Evolutionary conservation across 306 rosid genomes (phyloP).

Genomic region (Ormosia emarginata): DNA sequence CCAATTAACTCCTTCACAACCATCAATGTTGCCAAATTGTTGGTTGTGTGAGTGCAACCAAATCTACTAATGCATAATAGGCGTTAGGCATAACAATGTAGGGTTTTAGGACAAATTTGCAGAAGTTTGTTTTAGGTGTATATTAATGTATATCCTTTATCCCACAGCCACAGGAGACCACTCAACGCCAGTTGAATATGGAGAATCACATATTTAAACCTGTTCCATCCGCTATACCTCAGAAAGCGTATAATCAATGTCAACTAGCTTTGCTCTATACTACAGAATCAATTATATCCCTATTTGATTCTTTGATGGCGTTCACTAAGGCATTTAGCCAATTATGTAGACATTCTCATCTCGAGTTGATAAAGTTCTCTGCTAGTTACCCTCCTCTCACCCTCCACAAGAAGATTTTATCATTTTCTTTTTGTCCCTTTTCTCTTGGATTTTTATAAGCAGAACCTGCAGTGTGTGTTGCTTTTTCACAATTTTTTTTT

Average conservation of each 20-base stretch:
- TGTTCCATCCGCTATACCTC: no score
- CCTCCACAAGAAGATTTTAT: conserved; percentile 36
- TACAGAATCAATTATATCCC: conserved; percentile 17
- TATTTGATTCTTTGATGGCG: conserved; percentile 17
- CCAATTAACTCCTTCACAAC: no score
- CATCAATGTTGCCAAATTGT: no score
- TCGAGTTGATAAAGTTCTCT: conserved; percentile 39
- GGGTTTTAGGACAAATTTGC: no score
- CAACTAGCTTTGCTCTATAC: conserved; percentile 23
- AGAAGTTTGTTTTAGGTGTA: no score
- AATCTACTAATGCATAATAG: no score
- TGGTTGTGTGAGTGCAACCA: no score
- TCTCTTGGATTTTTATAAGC: conserved; percentile 48
- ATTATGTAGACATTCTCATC: conserved; percentile 25
- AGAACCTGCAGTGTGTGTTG: conserved; percentile 32
- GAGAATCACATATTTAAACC: no score
- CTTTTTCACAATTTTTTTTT: conserved; percentile 21
- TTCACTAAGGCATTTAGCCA: conserved; percentile 33
- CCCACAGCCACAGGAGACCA: no score
- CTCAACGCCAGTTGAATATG: no score
- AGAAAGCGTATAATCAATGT: conserved; percentile 34
- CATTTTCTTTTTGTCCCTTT: conserved; percentile 59
- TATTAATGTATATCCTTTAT: no score
- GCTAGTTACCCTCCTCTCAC: conserved; percentile 12
- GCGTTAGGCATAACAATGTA: no score